These are phyloP conservation scores for Anisogramma anomala DNA, from an alignment of 2,329 filamentous ascomycete genomes.

Conservation along the genomic window DNA sequence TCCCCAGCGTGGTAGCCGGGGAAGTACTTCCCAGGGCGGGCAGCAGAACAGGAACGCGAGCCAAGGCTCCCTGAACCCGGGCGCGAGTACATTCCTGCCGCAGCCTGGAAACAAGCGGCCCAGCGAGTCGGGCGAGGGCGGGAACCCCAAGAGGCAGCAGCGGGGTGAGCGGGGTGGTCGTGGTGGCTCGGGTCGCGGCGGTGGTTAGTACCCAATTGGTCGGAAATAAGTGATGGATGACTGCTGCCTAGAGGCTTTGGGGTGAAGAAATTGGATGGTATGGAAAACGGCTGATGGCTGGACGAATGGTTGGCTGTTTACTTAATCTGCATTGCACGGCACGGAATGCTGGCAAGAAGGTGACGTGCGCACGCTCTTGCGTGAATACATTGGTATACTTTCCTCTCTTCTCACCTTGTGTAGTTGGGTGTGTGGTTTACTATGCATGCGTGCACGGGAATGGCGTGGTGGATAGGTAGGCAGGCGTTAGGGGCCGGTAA, in stretches of 20 bases:
- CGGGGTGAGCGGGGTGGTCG: conserved; percentile 22
- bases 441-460: no score
- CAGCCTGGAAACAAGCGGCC: conserved; percentile 45
- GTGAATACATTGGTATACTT: not conserved
- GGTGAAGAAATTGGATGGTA: not conserved
- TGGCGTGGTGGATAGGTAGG: no score
- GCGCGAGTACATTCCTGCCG: conserved; percentile 41
- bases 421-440: not conserved
- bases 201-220: no score
- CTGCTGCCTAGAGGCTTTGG: not conserved
- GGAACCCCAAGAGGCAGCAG: conserved; percentile 23
- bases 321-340: not conserved
- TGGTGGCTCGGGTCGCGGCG: no score
- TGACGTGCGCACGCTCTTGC: not conserved
- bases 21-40: conserved; percentile 22
- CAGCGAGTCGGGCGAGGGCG: conserved; percentile 27
- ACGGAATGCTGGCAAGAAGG: not conserved
- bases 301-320: not conserved
- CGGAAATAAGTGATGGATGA: no score
- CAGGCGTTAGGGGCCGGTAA: no score
- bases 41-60: conserved; percentile 29
- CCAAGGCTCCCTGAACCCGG: conserved; percentile 33
- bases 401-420: not conserved
- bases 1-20: conserved; percentile 21
- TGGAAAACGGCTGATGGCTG: no score